Base-by-base conservation (phyloP, 1,284 basidiomycete species). In the Moesziomyces parantarcticus region DNA sequence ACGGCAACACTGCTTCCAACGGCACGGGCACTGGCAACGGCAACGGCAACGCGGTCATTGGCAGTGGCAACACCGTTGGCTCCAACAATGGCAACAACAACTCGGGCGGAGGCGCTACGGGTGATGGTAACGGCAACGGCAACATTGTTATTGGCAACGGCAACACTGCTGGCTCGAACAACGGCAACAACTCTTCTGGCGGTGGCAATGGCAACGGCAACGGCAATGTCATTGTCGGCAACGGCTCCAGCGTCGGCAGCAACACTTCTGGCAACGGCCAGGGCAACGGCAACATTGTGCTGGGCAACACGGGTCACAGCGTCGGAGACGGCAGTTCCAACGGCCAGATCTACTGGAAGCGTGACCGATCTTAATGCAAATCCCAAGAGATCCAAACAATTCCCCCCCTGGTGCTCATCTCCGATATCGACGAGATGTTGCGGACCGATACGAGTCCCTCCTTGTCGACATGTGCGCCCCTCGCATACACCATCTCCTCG, bases 291-390 rank as follows among this genome's bases (percentile, higher is more conserved):
- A 59, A 58, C 22, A 34, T 58, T 7, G 47, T 65, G 16, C 56
- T 58, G 10, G 55, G 61, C 34, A 58, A 54, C 55, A 44, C 46
- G 20, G 50, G 50, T 9, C n/a, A 29, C 14, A 53, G 51, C 7
- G 48, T 57, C 22, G 61, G 61, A 18, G 39, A 56, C 43, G 51
- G 62, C 23, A 46, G 43, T 4, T 21, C 52, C 47, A 56, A 56
- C 39, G 61, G 61, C 18, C 53, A 55, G 44, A 66, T 66, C 52
- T 54, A 66, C 52, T 46, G 53, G 16, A 54, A 48, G 53, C 25
- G 51, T 6, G 20, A 46, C 20, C 42, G 36, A 29, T 29, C 29
- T 2, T 11, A 29, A 10, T 29, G 29, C 29, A 7, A 39, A 25
- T 5, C 22, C 45, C 20, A 18, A 39, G 9, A 23, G 4, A 20